These are phyloP conservation scores for Calonectria fujianensis DNA, from an alignment of 2,329 filamentous ascomycete genomes.

Conservation along the genomic window DNA sequence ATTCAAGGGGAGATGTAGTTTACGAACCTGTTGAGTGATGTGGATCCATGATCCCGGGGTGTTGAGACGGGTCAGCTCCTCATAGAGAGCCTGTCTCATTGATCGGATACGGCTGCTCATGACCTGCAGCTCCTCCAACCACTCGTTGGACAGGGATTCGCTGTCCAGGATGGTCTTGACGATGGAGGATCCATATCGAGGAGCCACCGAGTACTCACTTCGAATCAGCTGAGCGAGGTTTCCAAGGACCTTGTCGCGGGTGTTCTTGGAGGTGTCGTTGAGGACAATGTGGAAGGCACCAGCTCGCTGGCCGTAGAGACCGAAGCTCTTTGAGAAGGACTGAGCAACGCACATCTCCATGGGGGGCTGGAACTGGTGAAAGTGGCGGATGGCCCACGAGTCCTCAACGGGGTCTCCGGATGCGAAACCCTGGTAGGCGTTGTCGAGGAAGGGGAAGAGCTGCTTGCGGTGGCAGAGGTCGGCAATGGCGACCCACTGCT, in stretches of 20 bases:
- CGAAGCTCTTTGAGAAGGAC: constrained; percentile 98
- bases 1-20: background rate
- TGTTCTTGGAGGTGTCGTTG: constrained; percentile 85
- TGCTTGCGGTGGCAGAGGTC: constrained; percentile 82
- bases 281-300: constrained; percentile 97
- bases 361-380: constrained; percentile 83
- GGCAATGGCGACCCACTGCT: constrained; percentile 95
- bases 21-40: constrained; percentile 82
- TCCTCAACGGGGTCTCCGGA: constrained; percentile 90
- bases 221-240: constrained; percentile 81
- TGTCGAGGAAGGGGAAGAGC: constrained; percentile 98
- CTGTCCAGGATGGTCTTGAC: constrained; percentile 91
- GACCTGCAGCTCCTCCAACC: constrained; percentile 91
- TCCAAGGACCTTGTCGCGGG: constrained; percentile 38
- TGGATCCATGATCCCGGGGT: constrained; percentile 96
- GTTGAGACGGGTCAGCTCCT: constrained; percentile 86
- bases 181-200: constrained; percentile 93
- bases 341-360: constrained; percentile 92
- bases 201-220: constrained; percentile 96
- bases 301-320: constrained; percentile 96
- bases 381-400: constrained; percentile 92
- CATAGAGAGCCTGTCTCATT: constrained; percentile 87
- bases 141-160: constrained; percentile 85
- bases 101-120: constrained; percentile 96
- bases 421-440: constrained; percentile 97